A percentile compares a stretch with the other conserved stretches of the same genome.
Conservation (phyloP, 148 eudicot species). For the Rhododendron vialii region DNA sequence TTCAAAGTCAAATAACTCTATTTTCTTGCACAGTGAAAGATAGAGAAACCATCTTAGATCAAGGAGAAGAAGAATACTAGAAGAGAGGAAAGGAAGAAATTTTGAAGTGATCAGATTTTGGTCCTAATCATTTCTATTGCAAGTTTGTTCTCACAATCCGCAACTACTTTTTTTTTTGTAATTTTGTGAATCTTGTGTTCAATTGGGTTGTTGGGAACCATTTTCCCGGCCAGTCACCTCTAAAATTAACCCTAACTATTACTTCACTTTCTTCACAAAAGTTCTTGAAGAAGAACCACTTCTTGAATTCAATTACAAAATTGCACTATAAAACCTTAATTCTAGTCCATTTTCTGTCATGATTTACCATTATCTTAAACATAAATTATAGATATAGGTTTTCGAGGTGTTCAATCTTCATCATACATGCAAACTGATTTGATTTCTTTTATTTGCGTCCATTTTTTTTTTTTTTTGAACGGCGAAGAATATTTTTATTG, state of each 20-base stretch:
- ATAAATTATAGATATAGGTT: background rate
- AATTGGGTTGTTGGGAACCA: background rate
- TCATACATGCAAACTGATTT: background rate
- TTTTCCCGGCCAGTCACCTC: background rate
- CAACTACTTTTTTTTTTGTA: background rate
- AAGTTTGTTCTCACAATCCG: background rate
- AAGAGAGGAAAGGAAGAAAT: background rate
- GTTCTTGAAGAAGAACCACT: background rate
- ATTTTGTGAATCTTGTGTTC: background rate
- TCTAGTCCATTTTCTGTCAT: background rate
- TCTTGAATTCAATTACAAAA: background rate
- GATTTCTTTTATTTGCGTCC: background rate
- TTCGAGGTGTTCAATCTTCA: background rate
- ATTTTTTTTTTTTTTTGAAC: too few species aligned
- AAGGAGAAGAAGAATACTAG: background rate
- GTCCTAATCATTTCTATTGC: background rate
- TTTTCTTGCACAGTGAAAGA: background rate
- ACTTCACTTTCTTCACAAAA: background rate
- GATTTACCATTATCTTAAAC: background rate
- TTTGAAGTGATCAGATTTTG: background rate
- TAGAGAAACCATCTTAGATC: background rate
- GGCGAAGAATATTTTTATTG: too few species aligned
- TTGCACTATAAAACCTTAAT: background rate
- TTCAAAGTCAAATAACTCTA: background rate
- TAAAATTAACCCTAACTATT: background rate